Percentiles rank a stretch among this genome's conserved stretches.
These are phyloP conservation scores for Papilionanthe hybrid DNA, from an alignment of 116 monocot genomes.

Conservation along the genomic window DNA sequence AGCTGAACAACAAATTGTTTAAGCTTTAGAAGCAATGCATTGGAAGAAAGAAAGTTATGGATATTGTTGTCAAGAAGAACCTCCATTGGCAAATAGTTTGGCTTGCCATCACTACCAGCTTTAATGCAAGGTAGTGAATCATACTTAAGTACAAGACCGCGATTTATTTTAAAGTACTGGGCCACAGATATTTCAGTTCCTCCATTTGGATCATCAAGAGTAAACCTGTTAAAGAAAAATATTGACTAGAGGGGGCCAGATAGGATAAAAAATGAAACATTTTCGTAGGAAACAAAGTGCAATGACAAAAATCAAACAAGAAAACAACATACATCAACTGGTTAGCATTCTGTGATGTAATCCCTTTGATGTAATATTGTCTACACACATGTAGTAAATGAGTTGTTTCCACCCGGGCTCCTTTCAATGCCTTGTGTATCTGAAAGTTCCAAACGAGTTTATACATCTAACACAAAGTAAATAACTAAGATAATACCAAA, in stretches of 20 bases:
- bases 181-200: too few relatives aligned
- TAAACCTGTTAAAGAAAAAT: too few relatives aligned
- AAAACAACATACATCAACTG: constrained; percentile 36
- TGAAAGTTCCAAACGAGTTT: background rate
- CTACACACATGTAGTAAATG: constrained; percentile 20
- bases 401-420: constrained; percentile 36
- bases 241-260: too few relatives aligned
- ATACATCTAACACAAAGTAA: too few relatives aligned
- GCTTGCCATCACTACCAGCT: constrained; percentile 52
- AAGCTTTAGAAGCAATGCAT: too few relatives aligned
- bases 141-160: background rate
- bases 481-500: too few relatives aligned
- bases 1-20: too few relatives aligned
- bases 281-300: background rate
- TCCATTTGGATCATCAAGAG: background rate
- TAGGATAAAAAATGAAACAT: background rate
- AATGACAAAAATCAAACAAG: background rate
- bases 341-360: constrained; percentile 31
- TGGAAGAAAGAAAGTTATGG: background rate
- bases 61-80: constrained; percentile 13
- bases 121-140: constrained; percentile 47
- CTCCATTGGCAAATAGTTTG: constrained; percentile 76
- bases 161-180: too few relatives aligned
- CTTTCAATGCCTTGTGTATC: constrained; percentile 61
- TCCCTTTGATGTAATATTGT: constrained; percentile 50